These are phyloP conservation scores for Lactarius hatsudake DNA, from an alignment of 768 basidiomycete genomes.

Conservation along the genomic window DNA sequence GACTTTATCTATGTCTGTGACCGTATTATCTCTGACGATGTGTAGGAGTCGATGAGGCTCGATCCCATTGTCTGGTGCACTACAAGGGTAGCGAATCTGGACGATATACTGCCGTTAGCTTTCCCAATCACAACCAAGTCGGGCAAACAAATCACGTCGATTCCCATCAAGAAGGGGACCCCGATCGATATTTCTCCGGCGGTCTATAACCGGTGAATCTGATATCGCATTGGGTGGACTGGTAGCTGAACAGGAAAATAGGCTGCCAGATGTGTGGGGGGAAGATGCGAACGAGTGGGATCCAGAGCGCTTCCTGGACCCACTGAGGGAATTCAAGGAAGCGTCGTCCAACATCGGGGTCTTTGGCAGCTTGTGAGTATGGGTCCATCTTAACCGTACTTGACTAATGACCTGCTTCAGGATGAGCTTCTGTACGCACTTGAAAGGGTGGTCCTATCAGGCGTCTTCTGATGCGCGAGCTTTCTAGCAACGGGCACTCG, in stretches of 20 bases:
- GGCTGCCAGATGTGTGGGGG: slow-evolving; percentile 12
- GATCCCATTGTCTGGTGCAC: background rate
- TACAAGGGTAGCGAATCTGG: background rate
- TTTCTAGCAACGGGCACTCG: slow-evolving; percentile 1
- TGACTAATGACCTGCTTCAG: background rate
- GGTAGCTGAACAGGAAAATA: background rate
- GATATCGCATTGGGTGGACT: background rate
- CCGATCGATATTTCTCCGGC: slow-evolving; percentile 1
- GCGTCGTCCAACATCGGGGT: slow-evolving; percentile 5
- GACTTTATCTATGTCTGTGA: background rate
- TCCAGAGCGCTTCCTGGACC: slow-evolving; percentile 13
- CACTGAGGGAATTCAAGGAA: background rate
- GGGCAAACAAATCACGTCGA: slow-evolving; percentile 2
- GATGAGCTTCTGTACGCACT: slow-evolving; percentile 15
- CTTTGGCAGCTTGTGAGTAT: slow-evolving; percentile 8
- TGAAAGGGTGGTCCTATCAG: background rate
- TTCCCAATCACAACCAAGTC: slow-evolving; percentile 15
- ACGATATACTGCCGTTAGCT: slow-evolving; percentile 12
- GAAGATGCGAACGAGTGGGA: slow-evolving; percentile 12
- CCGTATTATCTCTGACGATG: background rate
- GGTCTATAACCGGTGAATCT: slow-evolving; percentile 8
- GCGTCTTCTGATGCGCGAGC: background rate
- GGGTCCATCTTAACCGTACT: background rate
- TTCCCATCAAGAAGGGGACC: slow-evolving; percentile 15
- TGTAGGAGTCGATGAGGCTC: slow-evolving; percentile 1